Conservation (phyloP, 768 basidiomycete species). For the Inosperma sp. region DNA sequence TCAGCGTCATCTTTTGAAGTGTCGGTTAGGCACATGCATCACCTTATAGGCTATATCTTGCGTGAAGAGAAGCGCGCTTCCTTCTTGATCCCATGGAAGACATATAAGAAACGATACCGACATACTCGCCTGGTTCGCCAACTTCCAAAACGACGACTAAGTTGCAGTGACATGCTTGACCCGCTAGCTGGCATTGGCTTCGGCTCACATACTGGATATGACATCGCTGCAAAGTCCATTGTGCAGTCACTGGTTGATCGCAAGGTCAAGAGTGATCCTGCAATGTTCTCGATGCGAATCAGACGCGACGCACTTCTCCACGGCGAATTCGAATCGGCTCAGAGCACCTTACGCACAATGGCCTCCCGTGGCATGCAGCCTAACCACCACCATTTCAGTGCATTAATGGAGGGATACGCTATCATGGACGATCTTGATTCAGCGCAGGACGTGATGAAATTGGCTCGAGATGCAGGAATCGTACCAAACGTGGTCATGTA, state of each 20-base stretch:
- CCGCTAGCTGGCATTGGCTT: constrained; percentile 45
- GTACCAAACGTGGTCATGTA: constrained; percentile 63
- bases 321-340: constrained; percentile 47
- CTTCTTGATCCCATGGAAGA: constrained; percentile 43
- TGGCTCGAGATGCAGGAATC: constrained; percentile 47
- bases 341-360: constrained; percentile 53
- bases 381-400: constrained; percentile 65
- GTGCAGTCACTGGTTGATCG: constrained; percentile 44
- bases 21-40: constrained; percentile 55
- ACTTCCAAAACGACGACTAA: constrained; percentile 27
- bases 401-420: constrained; percentile 73
- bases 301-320: constrained; percentile 53
- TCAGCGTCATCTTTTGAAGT: constrained; percentile 39
- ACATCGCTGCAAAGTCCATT: constrained; percentile 30
- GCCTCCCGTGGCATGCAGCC: constrained; percentile 66
- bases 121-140: background rate
- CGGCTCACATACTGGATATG: constrained; percentile 26
- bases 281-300: constrained; percentile 59
- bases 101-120: background rate
- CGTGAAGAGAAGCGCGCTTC: constrained; percentile 47
- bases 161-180: constrained; percentile 35
- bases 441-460: constrained; percentile 53
- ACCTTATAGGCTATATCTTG: constrained; percentile 48
- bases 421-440: constrained; percentile 52
- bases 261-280: constrained; percentile 50